Conservation (phyloP, 108 stramenopile genomes). For the Cyclotella atomus region DNA sequence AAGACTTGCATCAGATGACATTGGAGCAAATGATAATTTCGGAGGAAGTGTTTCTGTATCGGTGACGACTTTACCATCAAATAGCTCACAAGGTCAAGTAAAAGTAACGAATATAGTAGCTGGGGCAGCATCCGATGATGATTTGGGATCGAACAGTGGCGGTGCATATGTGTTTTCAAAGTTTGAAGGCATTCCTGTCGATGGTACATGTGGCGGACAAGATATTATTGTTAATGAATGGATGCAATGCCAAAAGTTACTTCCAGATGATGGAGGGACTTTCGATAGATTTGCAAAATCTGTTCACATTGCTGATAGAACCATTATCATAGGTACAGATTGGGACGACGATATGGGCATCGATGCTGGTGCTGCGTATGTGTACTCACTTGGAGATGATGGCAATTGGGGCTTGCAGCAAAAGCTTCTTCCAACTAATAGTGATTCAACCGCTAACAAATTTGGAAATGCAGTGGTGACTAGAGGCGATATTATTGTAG, state of each 20-base stretch:
- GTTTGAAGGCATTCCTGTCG: slow-evolving; percentile 28
- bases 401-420: slow-evolving; percentile 41
- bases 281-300: slow-evolving; percentile 33
- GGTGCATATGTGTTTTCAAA: slow-evolving; percentile 39
- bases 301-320: slow-evolving; percentile 30
- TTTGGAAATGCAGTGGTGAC: slow-evolving; percentile 32
- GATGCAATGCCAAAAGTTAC: slow-evolving; percentile 43
- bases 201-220: slow-evolving; percentile 27
- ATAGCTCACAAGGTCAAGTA: background rate
- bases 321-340: slow-evolving; percentile 32
- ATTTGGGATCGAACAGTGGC: slow-evolving; percentile 22
- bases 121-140: slow-evolving; percentile 36
- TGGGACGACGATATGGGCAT: slow-evolving; percentile 41
- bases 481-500: slow-evolving; percentile 25
- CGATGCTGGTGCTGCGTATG: slow-evolving; percentile 41
- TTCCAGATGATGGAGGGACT: slow-evolving; percentile 36
- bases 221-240: slow-evolving; percentile 17
- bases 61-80: slow-evolving; percentile 14
- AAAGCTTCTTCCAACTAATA: slow-evolving; percentile 33
- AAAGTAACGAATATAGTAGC: slow-evolving; percentile 30
- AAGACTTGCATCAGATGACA: slow-evolving; percentile 26
- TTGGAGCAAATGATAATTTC: slow-evolving; percentile 35
- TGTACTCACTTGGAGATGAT: slow-evolving; percentile 38
- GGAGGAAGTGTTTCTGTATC: slow-evolving; percentile 34
- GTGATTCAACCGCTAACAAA: slow-evolving; percentile 23